Evolutionary conservation across 2,329 filamentous ascomycete species (phyloP), one percentile per base, ranked within the genome.

Genomic region (Berkeleyomyces basicola): DNA sequence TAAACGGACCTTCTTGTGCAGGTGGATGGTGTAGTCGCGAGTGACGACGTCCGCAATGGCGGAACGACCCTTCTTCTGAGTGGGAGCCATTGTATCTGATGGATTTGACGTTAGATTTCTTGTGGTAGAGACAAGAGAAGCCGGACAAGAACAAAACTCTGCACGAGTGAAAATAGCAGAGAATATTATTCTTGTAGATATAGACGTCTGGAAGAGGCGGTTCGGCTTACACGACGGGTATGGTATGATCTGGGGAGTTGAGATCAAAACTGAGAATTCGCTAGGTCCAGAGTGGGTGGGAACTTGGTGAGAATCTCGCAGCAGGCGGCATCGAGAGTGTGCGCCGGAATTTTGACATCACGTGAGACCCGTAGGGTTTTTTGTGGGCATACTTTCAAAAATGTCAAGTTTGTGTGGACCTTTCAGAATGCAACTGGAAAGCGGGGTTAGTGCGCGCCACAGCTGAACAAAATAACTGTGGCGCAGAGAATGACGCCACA

Each of bases 1-100:
- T 42, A 58, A 66, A 74, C 73, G 64, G 74, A 75, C 73, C 69
- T 92, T 88, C 88, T 96, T 97, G 89, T 99, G 93, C 73, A 99
- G 82, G 85, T 99, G 92, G 82, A 99, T 97, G 79, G 93, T 99
- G 86, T 99, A 99, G 84, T 99, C 95, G 84, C 93, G 90, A 74
- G 93, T 87, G 78, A 99, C 92, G 76, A 99, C 95, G 80, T 99
- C 92, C 79, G 90, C 86, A 79, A 99, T 96, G 82, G 95, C 95
- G 79, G 90, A 96, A 76, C 91, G 89, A 80, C 87, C 87, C 79
- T 84, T 86, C 79, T 84, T 82, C 72, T 76, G 74, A 74, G 78
- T 82, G 72, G 79, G 76, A 75, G 84, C 85, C 83, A 87, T 87
- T 75, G 80, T 65, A 65, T 65, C 79, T 83, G 68, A 67, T 83